phyloP scores from a whole-genome alignment of 306 rosid genomes.

The Casuarina equisetifolia region DNA sequence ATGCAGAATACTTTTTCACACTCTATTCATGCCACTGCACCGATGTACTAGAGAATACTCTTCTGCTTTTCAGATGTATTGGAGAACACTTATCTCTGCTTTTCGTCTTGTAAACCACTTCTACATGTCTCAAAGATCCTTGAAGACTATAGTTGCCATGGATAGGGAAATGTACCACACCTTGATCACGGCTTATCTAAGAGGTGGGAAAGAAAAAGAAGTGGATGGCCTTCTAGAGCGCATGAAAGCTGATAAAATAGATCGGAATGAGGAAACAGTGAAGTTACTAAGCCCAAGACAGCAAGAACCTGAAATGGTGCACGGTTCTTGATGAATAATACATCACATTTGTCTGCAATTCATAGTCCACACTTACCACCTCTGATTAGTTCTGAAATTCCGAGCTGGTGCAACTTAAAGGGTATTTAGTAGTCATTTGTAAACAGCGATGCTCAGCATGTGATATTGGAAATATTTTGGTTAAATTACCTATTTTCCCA shows the following conservation, averaged over 20 bases:
- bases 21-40: too few species aligned
- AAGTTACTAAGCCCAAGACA: constrained; percentile 32
- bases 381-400: too few species aligned
- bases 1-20: too few species aligned
- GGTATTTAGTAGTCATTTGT: background rate
- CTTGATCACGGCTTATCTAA: constrained; percentile 43
- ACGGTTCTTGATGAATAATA: constrained; percentile 2
- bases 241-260: constrained; percentile 45
- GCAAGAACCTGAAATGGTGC: background rate
- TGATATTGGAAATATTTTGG: background rate
- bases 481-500: background rate
- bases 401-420: too few species aligned
- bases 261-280: constrained; percentile 43
- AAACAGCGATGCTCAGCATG: background rate
- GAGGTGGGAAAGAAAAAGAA: constrained; percentile 35
- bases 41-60: too few species aligned
- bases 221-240: constrained; percentile 41
- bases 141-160: constrained; percentile 49
- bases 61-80: too few species aligned
- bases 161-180: constrained; percentile 51
- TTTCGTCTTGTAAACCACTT: too few species aligned
- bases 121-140: constrained; percentile 36
- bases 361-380: too few species aligned
- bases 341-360: background rate
- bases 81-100: too few species aligned